phyloP scores from a whole-genome alignment of 129 eudicot species.

The Smallanthus sonchifolius region DNA sequence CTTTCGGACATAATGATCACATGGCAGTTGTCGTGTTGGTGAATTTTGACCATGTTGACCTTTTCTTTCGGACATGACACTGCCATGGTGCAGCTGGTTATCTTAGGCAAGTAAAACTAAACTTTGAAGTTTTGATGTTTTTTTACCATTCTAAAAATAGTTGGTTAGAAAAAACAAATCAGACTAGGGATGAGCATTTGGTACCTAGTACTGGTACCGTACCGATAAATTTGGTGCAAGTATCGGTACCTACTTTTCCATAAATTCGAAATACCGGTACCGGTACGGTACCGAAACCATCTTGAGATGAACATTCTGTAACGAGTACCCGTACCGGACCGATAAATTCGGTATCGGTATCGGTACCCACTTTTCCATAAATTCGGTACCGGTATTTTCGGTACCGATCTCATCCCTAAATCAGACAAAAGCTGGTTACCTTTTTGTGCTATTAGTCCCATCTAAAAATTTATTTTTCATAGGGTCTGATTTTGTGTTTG shows the following conservation, averaged over 20 bases:
- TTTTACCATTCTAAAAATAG: neutral
- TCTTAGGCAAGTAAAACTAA: neutral
- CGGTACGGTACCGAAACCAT: no score
- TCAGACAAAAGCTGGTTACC: neutral
- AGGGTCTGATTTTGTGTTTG: slow-evolving; percentile 1
- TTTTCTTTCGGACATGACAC: neutral
- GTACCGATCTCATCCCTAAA: no score
- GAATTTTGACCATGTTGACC: neutral
- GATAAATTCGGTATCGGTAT: no score
- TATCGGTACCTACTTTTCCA: no score
- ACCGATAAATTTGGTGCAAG: no score
- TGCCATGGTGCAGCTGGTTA: neutral
- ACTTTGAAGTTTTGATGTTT: neutral
- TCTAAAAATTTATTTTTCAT: neutral
- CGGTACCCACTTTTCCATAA: no score
- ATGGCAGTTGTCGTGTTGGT: neutral
- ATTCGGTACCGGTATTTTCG: no score
- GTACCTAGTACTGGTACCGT: no score
- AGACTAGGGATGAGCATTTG: no score
- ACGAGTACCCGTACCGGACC: no score
- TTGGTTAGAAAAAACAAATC: neutral
- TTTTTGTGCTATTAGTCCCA: neutral
- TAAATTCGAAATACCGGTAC: no score
- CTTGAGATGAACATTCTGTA: no score
- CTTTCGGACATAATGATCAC: neutral